Base-by-base conservation (phyloP, 306 rosid genomes). In the Inga oerstediana region DNA sequence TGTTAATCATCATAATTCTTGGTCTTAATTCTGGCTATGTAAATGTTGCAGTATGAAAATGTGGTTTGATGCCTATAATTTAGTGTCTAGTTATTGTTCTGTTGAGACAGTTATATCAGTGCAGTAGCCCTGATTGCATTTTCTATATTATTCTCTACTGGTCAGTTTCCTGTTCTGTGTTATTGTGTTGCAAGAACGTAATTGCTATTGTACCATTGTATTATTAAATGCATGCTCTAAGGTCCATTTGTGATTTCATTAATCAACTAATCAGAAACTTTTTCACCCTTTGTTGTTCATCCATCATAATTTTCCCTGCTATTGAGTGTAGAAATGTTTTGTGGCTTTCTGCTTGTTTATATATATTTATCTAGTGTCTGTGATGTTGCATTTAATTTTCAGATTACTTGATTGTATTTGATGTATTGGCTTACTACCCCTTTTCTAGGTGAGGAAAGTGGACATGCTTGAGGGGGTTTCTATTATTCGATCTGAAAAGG, bases 381-480 rank as follows among this genome's bases (percentile, higher is more conserved):
- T 8, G 10, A 20, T 56, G 24, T 27, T 19, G 13, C 14, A 14
- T 34, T 78, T 51, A 37, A 56, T 79, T 74, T 12, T 15, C 1
- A 14, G 52, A 27, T 71, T 67, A 2, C 27, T 8, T 58, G 22
- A 3, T 30, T 52, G 30, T 58, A 19, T 58, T 20, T 58, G 64
- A n/a, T 58, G 30, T 22, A 9, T 86, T 70, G 49, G 30, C 20
- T 8, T 58, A 24, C n/a, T n/a, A 45, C 51, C 59, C 70, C 7
- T 20, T 59, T 58, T 32, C 80, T 76, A 94, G 98, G 98, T 94
- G 76, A 89, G 98, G 72, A 94, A 92, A 84, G 98, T 94, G n/a
- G 96, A 91, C 54, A 83, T 92, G 96, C 96, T 94, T 72, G 87
- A 92, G 0, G 98, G 98, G 2, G 97, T 92, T 2, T 56, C 88